Percentiles rank a stretch among this genome's conserved stretches.
These are phyloP conservation scores for Diaporthe sp. DNA, from an alignment of 2,329 filamentous ascomycete species.

Conservation along the genomic window DNA sequence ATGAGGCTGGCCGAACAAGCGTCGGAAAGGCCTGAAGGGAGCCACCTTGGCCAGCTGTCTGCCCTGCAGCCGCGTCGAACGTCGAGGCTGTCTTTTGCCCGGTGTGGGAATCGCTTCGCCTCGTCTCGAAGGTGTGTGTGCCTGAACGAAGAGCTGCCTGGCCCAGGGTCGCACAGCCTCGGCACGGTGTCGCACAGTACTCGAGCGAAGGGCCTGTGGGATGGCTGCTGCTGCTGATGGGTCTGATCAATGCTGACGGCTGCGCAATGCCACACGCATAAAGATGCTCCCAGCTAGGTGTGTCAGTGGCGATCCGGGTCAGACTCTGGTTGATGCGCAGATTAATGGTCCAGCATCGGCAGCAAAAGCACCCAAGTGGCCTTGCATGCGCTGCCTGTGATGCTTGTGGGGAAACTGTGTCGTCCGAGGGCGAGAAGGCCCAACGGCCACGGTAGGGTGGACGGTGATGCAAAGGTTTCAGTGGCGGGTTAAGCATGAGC, in stretches of 20 bases:
- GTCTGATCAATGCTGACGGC: neutral
- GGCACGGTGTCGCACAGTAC: constrained; percentile 14
- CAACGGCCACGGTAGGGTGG: neutral
- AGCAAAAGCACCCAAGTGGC: neutral
- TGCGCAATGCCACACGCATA: neutral
- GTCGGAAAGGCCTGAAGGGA: constrained; percentile 58
- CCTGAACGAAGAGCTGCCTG: neutral
- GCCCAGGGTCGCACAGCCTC: constrained; percentile 10
- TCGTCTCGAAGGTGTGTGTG: neutral
- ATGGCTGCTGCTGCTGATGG: neutral
- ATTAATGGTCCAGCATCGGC: neutral
- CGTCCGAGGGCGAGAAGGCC: neutral
- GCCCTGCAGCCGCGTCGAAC: neutral
- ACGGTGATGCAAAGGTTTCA: constrained; percentile 14
- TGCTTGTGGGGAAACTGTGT: neutral
- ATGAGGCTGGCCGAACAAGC: constrained; percentile 49
- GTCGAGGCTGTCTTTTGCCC: neutral
- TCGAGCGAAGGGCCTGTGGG: too few species aligned
- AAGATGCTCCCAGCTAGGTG: neutral
- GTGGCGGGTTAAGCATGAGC: neutral
- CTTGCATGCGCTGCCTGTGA: neutral
- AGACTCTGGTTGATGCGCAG: neutral
- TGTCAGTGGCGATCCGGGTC: neutral
- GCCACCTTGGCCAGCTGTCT: constrained; percentile 55
- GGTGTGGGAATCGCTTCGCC: neutral